Base-by-base conservation (phyloP, 202 grass and related monocot genomes). In the Cymbopogon flexuosus region DNA sequence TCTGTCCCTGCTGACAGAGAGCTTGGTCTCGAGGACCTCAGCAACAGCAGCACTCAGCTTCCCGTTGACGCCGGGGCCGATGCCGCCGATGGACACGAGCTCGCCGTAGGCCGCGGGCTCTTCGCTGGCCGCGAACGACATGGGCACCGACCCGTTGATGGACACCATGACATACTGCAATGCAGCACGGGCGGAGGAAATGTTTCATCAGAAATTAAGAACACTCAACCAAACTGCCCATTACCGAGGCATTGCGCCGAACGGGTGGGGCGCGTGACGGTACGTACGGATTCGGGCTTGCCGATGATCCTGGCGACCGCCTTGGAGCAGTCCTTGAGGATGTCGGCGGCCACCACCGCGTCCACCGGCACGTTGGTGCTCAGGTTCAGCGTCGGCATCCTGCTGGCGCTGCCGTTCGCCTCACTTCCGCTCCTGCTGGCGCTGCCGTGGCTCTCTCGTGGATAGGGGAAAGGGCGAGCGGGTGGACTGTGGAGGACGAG, bases 291-390 rank as follows among this genome's bases (percentile, higher is more conserved):
- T 77, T 97, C 95, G 40, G 95, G 95, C 75, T 97, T 97, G 86
- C 92, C 95, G 63, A 97, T 94, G 81, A 90, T 88, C 81, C 79
- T 97, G 87, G 94, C 89, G 9, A 97, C 72, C 2, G 82, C 82
- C 64, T 68, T 86, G 72, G 85, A 91, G 82, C 90, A 98, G 70
- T 94, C 95, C 87, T 87, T 83, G 68, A 97, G 86, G 70, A 97
- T 94, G 85, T 97, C 95, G 63, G 95, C 84, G 75, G 95, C 87
- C 16, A 60, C 83, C 39, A 98, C 92, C 14, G 95, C 92, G 70
- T 98, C 95, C 58, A 98, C 88, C 60, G 95, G 95, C 68, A 94
- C 83, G 85, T 94, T 94, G 56, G 88, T 97, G 89, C 71, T 89
- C 70, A 97, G 79, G 84, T 78, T 91, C 76, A 94, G 83, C 57